These are phyloP conservation scores for Boletus subcaerulescens DNA, from an alignment of 768 basidiomycete species.

Conservation along the genomic window DNA sequence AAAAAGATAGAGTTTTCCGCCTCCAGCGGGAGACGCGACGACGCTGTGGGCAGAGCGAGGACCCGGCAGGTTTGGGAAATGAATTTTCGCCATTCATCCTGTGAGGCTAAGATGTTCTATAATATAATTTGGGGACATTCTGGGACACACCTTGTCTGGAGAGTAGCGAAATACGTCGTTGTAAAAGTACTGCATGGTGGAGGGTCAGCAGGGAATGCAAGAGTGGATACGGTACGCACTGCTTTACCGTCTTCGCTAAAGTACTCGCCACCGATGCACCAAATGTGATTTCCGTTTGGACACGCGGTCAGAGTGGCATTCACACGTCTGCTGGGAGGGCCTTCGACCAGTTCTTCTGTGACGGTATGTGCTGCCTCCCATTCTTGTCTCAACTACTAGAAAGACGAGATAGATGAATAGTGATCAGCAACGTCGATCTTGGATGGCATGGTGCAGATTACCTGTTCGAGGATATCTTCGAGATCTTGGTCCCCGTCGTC, in stretches of 20 bases:
- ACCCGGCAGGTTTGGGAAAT: slow-evolving; percentile 78
- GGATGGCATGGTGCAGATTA: slow-evolving; percentile 24
- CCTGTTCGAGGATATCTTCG: slow-evolving; percentile 80
- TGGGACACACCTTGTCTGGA: slow-evolving; percentile 62
- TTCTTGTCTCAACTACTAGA: slow-evolving; percentile 71
- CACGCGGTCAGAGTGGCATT: slow-evolving; percentile 81
- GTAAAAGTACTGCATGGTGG: slow-evolving; percentile 64
- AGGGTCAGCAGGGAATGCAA: neutral
- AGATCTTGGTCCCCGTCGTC: slow-evolving; percentile 71
- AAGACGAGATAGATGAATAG: neutral
- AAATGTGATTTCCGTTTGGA: slow-evolving; percentile 77
- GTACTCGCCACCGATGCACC: slow-evolving; percentile 84
- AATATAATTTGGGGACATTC: neutral
- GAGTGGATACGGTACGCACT: slow-evolving; percentile 36
- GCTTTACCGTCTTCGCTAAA: slow-evolving; percentile 85
- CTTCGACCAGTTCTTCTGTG: slow-evolving; percentile 81
- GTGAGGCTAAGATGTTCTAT: neutral
- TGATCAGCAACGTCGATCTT: neutral
- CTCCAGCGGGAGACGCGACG: slow-evolving; percentile 67
- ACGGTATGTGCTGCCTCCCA: slow-evolving; percentile 82
- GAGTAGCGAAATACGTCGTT: slow-evolving; percentile 85
- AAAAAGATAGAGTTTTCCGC: slow-evolving; percentile 83
- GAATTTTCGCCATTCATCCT: slow-evolving; percentile 90
- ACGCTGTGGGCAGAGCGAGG: slow-evolving; percentile 87
- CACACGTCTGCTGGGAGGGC: slow-evolving; percentile 78